Percentiles rank a stretch among this genome's conserved stretches.
Conservation (phyloP, 108 stramenopile genomes). For the Cylindrotheca fusiformis region DNA sequence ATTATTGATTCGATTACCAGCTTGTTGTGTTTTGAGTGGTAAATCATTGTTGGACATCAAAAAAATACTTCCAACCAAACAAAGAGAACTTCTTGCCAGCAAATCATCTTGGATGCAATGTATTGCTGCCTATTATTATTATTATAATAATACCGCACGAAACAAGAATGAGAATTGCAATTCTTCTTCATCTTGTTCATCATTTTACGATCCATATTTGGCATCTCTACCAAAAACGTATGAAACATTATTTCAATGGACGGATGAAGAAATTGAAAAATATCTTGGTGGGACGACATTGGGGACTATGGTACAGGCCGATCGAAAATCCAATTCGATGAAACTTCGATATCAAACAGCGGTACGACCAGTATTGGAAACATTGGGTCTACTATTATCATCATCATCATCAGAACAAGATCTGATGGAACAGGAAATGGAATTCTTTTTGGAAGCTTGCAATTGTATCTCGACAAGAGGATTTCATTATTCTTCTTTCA, state of each 20-base stretch:
- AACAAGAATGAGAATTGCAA: conserved; percentile 10
- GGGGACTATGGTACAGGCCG: conserved; percentile 23
- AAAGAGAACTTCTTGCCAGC: neutral
- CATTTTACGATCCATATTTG: conserved; percentile 40
- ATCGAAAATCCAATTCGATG: conserved; percentile 29
- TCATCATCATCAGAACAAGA: neutral
- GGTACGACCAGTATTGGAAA: conserved; percentile 58
- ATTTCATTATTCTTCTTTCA: conserved; percentile 47
- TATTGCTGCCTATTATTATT: conserved; percentile 41
- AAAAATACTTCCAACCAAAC: conserved; percentile 1
- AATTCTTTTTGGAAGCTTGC: conserved; percentile 53
- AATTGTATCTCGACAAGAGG: conserved; percentile 75
- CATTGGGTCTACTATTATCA: conserved; percentile 19
- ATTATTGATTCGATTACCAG: conserved; percentile 64
- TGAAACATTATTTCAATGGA: conserved; percentile 73
- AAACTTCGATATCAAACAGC: conserved; percentile 42
- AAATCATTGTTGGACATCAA: conserved; percentile 30
- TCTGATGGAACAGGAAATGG: conserved; percentile 24
- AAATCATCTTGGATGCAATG: conserved; percentile 72
- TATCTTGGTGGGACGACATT: conserved; percentile 63
- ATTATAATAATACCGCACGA: too few species aligned
- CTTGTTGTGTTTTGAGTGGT: conserved; percentile 48
- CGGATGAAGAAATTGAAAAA: conserved; percentile 36
- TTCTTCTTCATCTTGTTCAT: too few species aligned
- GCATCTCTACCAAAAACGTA: conserved; percentile 60